Base-by-base conservation (phyloP, 2,329 filamentous ascomycete species). In the Ophiostoma angusticollis region DNA sequence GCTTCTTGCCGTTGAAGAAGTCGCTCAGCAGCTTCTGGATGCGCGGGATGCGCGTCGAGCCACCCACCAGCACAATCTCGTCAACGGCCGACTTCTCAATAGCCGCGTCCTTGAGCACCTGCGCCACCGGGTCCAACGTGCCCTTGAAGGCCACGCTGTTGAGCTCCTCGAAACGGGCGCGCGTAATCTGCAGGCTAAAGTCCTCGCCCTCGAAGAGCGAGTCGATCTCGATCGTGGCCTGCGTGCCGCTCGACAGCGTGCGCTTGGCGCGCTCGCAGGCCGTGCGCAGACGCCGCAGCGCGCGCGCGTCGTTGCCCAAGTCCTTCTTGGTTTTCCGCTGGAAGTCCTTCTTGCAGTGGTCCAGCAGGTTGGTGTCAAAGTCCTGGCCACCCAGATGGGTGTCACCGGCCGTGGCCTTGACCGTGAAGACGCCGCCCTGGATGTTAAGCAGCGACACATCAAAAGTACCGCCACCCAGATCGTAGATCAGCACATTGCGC, bases 1-100 rank as follows among this genome's bases (percentile, higher is more conserved):
- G 84, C 82, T 98, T 95, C 85, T 98, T 98, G 68, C 87, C 87
- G 63, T 93, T 84, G 72, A 98, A 98, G 78, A 87, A 95, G 68
- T 98, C 91, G 70, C 80, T 87, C 52, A 98, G 80, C 51, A 98
- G 82, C 78, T 96, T 96, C 80, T 98, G 91, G 64, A 98, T 93
- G 63, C 80, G 79, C 59, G 91, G 91, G 55, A 98, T 98, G 85
- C 91, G 91, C 58, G 91, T 98, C 49, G 87, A 95, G 55, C 91
- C 91, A 78, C 91, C 91, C 58, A 98, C 91, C 57, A 98, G 83
- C 56, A 98, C 91, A 51, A 98, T 94, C 75, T 98, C 91, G 61
- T 96, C 86, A 56, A 98, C 89, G 59, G 77, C 80, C 64, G 64
- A 74, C 83, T 96, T 96, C 59, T 87, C 81, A 43, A 95, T 73